Conservation (phyloP, 2,329 filamentous ascomycete species). For the Talaromyces rugulosus region DNA sequence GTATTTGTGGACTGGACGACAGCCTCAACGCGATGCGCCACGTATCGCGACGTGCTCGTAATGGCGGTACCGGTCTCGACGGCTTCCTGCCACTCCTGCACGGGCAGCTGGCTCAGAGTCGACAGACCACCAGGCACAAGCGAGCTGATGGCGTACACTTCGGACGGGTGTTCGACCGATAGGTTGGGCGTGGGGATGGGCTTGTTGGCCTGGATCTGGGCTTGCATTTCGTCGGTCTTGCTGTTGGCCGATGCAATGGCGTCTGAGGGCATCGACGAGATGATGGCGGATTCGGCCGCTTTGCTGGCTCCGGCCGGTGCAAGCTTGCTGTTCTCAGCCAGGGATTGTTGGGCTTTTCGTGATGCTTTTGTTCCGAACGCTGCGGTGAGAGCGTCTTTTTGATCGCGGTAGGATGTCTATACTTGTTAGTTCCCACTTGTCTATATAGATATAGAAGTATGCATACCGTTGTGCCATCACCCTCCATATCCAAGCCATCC, state of each 20-base stretch:
- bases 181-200: slow-evolving; percentile 43
- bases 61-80: slow-evolving; percentile 32
- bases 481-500: slow-evolving; percentile 18
- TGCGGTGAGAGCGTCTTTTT: slow-evolving; percentile 42
- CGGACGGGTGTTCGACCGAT: slow-evolving; percentile 37
- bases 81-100: slow-evolving; percentile 41
- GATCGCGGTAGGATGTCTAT: slow-evolving; percentile 34
- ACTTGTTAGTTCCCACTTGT: neutral
- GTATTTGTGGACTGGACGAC: slow-evolving; percentile 36
- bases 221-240: slow-evolving; percentile 29
- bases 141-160: slow-evolving; percentile 42
- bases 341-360: slow-evolving; percentile 44
- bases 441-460: neutral
- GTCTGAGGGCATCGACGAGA: slow-evolving; percentile 38
- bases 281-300: slow-evolving; percentile 40
- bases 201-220: slow-evolving; percentile 43
- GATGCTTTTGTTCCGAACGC: slow-evolving; percentile 50
- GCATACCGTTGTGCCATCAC: slow-evolving; percentile 25
- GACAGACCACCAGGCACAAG: slow-evolving; percentile 40
- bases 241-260: slow-evolving; percentile 28
- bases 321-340: slow-evolving; percentile 46
- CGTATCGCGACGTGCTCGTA: slow-evolving; percentile 40
- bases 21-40: slow-evolving; percentile 38
- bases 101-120: slow-evolving; percentile 39
- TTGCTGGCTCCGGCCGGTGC: slow-evolving; percentile 32